Percentiles rank a stretch among this genome's conserved stretches.
phyloP scores from a whole-genome alignment of 768 basidiomycete species.

The Psilocybe cyanescens region DNA sequence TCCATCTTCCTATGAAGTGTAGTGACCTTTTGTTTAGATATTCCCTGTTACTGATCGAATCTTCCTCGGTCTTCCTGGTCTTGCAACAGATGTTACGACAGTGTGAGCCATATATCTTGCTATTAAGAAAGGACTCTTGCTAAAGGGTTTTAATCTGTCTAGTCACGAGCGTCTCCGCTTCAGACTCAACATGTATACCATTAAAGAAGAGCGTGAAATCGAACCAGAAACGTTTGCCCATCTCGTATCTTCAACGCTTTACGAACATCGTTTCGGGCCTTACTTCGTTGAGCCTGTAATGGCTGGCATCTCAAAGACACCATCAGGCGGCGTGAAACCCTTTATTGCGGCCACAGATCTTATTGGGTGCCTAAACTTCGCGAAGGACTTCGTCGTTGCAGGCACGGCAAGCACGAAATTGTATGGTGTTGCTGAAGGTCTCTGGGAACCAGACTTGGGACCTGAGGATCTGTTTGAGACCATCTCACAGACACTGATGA shows the following conservation, averaged over 20 bases:
- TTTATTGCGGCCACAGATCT: slow-evolving; percentile 96
- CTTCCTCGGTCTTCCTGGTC: slow-evolving; percentile 88
- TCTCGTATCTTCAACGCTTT: slow-evolving; percentile 93
- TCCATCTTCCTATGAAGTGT: slow-evolving; percentile 11
- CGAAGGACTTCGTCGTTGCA: slow-evolving; percentile 96
- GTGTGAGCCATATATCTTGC: slow-evolving; percentile 54
- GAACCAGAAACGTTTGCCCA: slow-evolving; percentile 96
- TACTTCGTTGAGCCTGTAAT: slow-evolving; percentile 98
- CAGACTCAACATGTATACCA: slow-evolving; percentile 98
- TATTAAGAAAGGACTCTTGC: slow-evolving; percentile 3
- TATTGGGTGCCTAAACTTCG: slow-evolving; percentile 91
- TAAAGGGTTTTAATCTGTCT: slow-evolving; percentile 3
- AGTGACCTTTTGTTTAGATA: slow-evolving; percentile 54
- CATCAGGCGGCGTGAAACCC: slow-evolving; percentile 76
- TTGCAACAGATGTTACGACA: slow-evolving; percentile 93
- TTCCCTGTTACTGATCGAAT: slow-evolving; percentile 94
- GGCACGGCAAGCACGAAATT: slow-evolving; percentile 93
- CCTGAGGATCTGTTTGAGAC: slow-evolving; percentile 99
- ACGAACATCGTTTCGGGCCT: slow-evolving; percentile 94
- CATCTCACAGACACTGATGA: slow-evolving; percentile 93
- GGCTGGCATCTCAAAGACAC: slow-evolving; percentile 82
- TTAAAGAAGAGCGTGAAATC: slow-evolving; percentile 98
- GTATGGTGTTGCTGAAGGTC: slow-evolving; percentile 95
- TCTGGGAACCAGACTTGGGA: slow-evolving; percentile 98
- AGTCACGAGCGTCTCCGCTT: slow-evolving; percentile 92